Conservation (phyloP, 192 early-diverging fungal genomes). For the Rhizoclosmatium sp. region DNA sequence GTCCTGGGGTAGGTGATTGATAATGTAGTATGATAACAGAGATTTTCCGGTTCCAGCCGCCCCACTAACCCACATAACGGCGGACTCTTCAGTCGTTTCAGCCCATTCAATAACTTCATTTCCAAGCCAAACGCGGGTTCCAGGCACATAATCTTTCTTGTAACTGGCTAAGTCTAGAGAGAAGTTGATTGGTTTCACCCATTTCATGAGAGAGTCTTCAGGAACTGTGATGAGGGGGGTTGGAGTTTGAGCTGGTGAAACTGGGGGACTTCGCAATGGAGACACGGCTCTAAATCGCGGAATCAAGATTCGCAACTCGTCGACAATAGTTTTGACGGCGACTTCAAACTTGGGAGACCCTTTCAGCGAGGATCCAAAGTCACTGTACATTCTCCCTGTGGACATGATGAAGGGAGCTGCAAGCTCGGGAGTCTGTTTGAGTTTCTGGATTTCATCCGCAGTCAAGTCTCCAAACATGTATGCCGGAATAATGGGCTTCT, state of each 20-base stretch:
- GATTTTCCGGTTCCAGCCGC: conserved; percentile 37
- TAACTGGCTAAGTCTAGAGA: conserved; percentile 13
- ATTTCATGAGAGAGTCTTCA: not conserved
- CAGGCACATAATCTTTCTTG: conserved; percentile 8
- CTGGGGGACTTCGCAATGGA: too few species aligned
- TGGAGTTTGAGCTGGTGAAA: not conserved
- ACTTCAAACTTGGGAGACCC: not conserved
- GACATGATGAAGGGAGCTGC: conserved; percentile 23
- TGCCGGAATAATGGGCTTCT: conserved; percentile 22
- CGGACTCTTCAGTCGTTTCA: not conserved
- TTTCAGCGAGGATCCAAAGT: conserved; percentile 9
- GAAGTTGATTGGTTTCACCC: conserved; percentile 36
- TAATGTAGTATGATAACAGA: conserved; percentile 18
- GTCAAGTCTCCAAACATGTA: conserved; percentile 4
- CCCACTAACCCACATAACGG: conserved; percentile 30
- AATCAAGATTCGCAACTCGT: not conserved
- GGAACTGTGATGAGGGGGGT: not conserved
- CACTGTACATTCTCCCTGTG: conserved; percentile 16
- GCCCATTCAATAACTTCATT: not conserved
- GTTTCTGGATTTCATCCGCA: not conserved
- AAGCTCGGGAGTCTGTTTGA: too few species aligned
- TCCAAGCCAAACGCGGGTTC: conserved; percentile 24
- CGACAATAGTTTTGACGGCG: not conserved
- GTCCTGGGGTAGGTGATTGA: conserved; percentile 1
- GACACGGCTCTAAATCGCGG: not conserved